Percentiles rank a stretch among this genome's conserved stretches.
Evolutionary conservation across 1,139 yeast genomes (phyloP).

Genomic region (Blastobotrys malaysiensis): DNA sequence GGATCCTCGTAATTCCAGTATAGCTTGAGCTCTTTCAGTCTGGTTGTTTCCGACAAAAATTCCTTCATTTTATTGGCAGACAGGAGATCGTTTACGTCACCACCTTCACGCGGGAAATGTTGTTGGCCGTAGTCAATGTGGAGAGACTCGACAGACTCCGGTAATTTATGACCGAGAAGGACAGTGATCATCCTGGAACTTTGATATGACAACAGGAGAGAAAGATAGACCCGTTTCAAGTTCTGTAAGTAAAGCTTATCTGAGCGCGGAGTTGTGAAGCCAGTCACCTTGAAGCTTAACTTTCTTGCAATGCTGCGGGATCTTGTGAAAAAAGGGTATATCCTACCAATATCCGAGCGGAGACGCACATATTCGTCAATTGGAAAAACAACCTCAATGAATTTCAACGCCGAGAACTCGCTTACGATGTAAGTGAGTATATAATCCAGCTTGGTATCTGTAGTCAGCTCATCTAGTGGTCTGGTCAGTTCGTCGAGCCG

Average conservation of each 20-base stretch:
- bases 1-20: not conserved
- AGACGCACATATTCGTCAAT: not conserved
- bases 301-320: not conserved
- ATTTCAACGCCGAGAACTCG: not conserved
- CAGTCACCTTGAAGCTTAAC: not conserved
- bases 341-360: not conserved
- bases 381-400: not conserved
- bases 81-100: not conserved
- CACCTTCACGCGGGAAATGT: conserved; percentile 1
- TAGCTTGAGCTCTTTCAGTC: not conserved
- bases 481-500: not conserved
- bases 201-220: not conserved
- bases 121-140: conserved; percentile 4
- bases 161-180: not conserved
- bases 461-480: not conserved
- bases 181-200: not conserved
- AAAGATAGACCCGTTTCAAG: not conserved
- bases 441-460: not conserved
- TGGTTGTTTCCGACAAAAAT: not conserved
- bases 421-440: not conserved
- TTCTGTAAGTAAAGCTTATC: not conserved
- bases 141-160: not conserved
- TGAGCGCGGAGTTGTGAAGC: not conserved
- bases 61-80: not conserved
- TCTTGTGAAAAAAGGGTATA: not conserved